A percentile compares a stretch with the other conserved stretches of the same genome.
Evolutionary conservation across 2,329 filamentous ascomycete genomes (phyloP).

Genomic region (Pseudogymnoascus pannorum): DNA sequence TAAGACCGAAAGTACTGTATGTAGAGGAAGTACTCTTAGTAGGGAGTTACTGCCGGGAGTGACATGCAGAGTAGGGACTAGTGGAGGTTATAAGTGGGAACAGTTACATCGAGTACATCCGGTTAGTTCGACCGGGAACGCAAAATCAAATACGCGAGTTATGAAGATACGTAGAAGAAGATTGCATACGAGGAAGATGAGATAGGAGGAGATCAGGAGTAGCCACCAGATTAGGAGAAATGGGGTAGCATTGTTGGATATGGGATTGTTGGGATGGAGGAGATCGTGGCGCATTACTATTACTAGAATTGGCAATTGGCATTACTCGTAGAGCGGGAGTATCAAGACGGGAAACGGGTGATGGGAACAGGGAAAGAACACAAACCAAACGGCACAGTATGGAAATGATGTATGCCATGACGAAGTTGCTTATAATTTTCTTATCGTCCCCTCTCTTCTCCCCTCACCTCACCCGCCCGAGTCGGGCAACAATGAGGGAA

Average conservation of each 20-base stretch:
- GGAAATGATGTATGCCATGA: not conserved
- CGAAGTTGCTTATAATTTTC: not conserved
- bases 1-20: no score
- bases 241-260: no score
- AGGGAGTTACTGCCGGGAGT: not conserved
- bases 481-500: not conserved
- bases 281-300: not conserved
- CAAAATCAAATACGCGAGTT: conserved; percentile 2
- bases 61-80: not conserved
- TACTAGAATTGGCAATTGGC: no score
- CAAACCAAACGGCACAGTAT: not conserved
- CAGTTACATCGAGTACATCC: no score
- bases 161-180: no score
- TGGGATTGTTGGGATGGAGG: not conserved
- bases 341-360: no score
- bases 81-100: not conserved
- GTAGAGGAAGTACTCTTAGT: not conserved
- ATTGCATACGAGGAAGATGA: not conserved
- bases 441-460: not conserved
- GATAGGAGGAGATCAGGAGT: no score
- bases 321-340: not conserved
- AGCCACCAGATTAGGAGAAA: not conserved
- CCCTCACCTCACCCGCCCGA: not conserved
- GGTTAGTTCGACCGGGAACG: not conserved
- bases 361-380: not conserved